Conservation (phyloP, 176 grass and related monocot species). For the Olyra latifolia region DNA sequence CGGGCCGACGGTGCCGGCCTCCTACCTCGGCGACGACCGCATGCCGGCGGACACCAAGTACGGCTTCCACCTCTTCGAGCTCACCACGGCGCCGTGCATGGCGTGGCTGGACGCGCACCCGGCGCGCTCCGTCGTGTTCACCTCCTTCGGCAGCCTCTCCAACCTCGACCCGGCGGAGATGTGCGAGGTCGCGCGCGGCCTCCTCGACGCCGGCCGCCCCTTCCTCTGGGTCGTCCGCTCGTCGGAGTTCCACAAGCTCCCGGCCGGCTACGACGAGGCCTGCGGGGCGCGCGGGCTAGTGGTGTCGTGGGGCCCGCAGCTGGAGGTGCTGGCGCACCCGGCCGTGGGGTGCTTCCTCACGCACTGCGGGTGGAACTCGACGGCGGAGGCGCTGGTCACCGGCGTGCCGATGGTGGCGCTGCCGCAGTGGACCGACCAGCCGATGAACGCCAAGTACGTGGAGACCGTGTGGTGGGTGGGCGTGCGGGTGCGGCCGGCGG, state of each 20-base stretch:
- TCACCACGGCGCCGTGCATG: constrained; percentile 45
- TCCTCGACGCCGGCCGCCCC: constrained; percentile 40
- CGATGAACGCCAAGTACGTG: constrained; percentile 81
- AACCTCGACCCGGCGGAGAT: constrained; percentile 39
- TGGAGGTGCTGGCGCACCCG: constrained; percentile 66
- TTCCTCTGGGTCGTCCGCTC: constrained; percentile 77
- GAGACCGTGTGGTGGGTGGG: constrained; percentile 67
- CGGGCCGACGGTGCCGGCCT: constrained; percentile 70
- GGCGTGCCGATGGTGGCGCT: constrained; percentile 52
- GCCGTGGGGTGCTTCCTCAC: constrained; percentile 78
- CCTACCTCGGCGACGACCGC: constrained; percentile 40
- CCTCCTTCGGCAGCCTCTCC: constrained; percentile 74
- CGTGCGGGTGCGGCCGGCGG: constrained; percentile 35
- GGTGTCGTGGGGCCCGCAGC: constrained; percentile 68
- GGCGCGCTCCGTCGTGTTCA: constrained; percentile 60
- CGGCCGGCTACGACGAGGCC: neutral
- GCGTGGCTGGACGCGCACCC: constrained; percentile 48
- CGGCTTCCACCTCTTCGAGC: constrained; percentile 70
- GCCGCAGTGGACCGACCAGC: constrained; percentile 81
- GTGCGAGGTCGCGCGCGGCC: constrained; percentile 52
- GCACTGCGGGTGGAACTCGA: constrained; percentile 94
- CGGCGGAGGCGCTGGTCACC: constrained; percentile 37
- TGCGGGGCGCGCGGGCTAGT: constrained; percentile 22
- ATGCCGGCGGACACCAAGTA: constrained; percentile 54
- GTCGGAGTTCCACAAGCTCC: constrained; percentile 62